Base-by-base conservation (phyloP, 257 asterid species). In the Nicotiana knightiana region DNA sequence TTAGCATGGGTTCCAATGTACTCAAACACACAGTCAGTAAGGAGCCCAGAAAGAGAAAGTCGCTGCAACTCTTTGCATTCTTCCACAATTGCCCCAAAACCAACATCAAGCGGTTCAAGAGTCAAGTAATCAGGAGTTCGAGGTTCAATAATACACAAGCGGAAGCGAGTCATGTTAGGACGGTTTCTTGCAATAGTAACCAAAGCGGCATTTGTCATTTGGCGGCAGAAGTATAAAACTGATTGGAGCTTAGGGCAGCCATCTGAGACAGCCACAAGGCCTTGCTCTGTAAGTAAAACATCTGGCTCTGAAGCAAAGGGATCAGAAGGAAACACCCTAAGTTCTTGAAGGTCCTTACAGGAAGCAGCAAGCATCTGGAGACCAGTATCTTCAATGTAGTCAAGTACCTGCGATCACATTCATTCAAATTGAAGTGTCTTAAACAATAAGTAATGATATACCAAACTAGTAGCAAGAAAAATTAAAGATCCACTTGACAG, bases 11-110 rank as follows among this genome's bases (percentile, higher is more conserved):
- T 80, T 37, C 88, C 88, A 16, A 86, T 82, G 77, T 57, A 83
- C 80, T 83, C 82, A 58, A 86, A 86, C 18, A 77, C 77, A 11
- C 68, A 64, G 62, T 86, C 86, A 4, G 88, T 83, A 71, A 83
- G 84, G 58, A 83, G 84, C 33, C 88, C 86, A 3, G 88, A 85
- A 30, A 85, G 77, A 16, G 86, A 83, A 58, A 83, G 81, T 39
- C 83, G 64, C 33, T 26, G 48, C 83, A 80, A 30, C 54, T 76
- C 82, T 76, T 63, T 76, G 82, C 85, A 82, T 67, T 82, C 77
- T 64, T 82, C 81, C 30, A 76, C 85, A 13, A 82, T 82, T 64
- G 57, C 85, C 59, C 85, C 81, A 71, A 82, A 82, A 73, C 85
- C 85, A 30, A 64, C 9, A 59, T 82, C 85, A 18, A 82, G 64